Evolutionary conservation across 2,329 filamentous ascomycete species (phyloP).

Genomic region (Dothistroma pini): DNA sequence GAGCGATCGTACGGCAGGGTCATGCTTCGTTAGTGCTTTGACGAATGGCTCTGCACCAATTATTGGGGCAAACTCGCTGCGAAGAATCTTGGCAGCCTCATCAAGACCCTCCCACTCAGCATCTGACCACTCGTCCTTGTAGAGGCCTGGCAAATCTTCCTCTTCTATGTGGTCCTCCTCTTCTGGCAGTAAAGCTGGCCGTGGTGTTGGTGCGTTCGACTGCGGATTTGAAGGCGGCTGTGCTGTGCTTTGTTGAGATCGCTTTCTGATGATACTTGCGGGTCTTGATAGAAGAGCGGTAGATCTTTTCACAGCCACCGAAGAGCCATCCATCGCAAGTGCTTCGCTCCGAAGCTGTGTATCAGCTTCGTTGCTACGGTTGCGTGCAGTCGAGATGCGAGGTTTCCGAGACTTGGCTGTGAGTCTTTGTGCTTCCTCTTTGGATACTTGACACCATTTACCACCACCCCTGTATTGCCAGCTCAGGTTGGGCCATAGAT

Average conservation of each 20-base stretch:
- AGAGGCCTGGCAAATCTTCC: slow-evolving; percentile 30
- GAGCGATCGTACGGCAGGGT: slow-evolving; percentile 42
- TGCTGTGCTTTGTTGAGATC: slow-evolving; percentile 8
- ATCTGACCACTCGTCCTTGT: slow-evolving; percentile 23
- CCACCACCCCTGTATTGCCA: slow-evolving; percentile 35
- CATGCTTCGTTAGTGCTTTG: slow-evolving; percentile 41
- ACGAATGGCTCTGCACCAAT: slow-evolving; percentile 43
- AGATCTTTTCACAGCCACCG: not conserved
- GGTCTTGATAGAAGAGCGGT: slow-evolving; percentile 6
- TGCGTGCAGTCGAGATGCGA: slow-evolving; percentile 8
- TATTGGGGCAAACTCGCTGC: slow-evolving; percentile 41
- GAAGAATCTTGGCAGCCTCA: slow-evolving; percentile 41
- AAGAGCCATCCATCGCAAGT: slow-evolving; percentile 13
- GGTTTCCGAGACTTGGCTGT: slow-evolving; percentile 10
- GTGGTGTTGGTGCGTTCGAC: slow-evolving; percentile 32
- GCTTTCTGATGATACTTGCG: slow-evolving; percentile 12
- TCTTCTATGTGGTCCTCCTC: slow-evolving; percentile 34
- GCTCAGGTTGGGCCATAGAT: slow-evolving; percentile 28
- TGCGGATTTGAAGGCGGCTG: slow-evolving; percentile 15
- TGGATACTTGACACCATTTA: slow-evolving; percentile 31
- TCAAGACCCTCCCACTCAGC: slow-evolving; percentile 28
- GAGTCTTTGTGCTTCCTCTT: slow-evolving; percentile 22
- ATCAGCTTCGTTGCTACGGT: slow-evolving; percentile 19
- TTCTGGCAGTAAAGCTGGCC: slow-evolving; percentile 29
- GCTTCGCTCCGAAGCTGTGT: slow-evolving; percentile 26